A percentile compares a stretch with the other conserved stretches of the same genome.
These are phyloP conservation scores for Magnolia kwangsiensis DNA, from an alignment of 164 flowering plant genomes.

Conservation along the genomic window DNA sequence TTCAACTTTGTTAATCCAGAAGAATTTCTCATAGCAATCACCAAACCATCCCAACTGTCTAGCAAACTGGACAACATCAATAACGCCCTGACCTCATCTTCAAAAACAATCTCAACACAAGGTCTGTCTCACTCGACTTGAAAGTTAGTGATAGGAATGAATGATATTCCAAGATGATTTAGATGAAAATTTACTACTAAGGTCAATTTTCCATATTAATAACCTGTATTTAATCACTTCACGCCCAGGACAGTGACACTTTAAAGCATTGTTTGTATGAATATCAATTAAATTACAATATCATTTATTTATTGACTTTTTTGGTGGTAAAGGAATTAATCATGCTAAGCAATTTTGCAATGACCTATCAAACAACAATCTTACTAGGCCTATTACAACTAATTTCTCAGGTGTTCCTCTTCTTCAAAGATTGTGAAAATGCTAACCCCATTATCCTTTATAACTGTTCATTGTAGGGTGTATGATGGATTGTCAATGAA, in stretches of 20 bases:
- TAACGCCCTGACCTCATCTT: too few species aligned
- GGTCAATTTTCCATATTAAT: too few species aligned
- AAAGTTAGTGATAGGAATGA: too few species aligned
- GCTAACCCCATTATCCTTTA: not conserved
- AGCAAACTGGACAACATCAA: too few species aligned
- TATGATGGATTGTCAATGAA: too few species aligned
- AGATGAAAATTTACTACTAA: too few species aligned
- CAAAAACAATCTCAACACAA: too few species aligned
- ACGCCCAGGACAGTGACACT: not conserved
- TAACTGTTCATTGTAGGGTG: not conserved
- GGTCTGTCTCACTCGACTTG: too few species aligned
- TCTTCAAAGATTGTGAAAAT: constrained; percentile 70
- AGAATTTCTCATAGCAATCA: too few species aligned
- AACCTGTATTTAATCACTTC: not conserved
- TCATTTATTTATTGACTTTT: not conserved
- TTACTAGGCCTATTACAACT: constrained; percentile 60
- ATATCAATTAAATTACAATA: not conserved
- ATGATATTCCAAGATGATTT: too few species aligned
- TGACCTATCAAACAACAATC: constrained; percentile 55
- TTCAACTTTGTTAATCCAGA: too few species aligned
- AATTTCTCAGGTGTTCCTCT: constrained; percentile 60
- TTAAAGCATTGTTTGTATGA: not conserved
- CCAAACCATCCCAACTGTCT: too few species aligned
- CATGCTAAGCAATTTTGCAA: constrained; percentile 35
- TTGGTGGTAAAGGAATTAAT: not conserved